Evolutionary conservation across 257 asterid species (phyloP), one percentile per base, ranked within the genome.

Genomic region (Rehmannia glutinosa): DNA sequence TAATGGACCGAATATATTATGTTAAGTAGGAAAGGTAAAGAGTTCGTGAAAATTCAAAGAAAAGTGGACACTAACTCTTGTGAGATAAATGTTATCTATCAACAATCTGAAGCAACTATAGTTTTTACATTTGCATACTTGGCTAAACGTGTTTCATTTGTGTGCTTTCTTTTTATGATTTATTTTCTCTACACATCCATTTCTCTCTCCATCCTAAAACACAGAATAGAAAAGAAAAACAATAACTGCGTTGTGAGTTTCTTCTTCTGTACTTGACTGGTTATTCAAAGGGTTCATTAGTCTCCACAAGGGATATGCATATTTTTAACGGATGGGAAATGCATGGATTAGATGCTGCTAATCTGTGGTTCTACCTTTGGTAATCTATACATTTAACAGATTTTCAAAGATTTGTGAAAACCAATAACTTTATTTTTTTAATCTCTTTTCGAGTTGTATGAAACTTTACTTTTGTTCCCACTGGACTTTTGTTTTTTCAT

Each of bases 331-430:
- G 65, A 52, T 52, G 62, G 70, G 64, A 64, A 71, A 70, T 33
- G 54, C 72, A 72, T 54, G 66, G 60, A 64, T 45, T 52, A 64
- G 53, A 56, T 64, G 72, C 72, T 72, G 77, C 77, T 61, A 55
- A 64, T 72, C 16, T 33, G 66, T 9, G 51, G 58, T 63, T 54
- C 67, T 30, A 17, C 32, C 24, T 60, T 62, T 74, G 74, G 78
- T 68, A 75, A 63, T 69, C 55, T 69, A 70, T 62, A 64, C 30
- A 25, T 62, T 54, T 27, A 58, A 53, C 68, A 54, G 62, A 68
- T 16, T 19, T 11, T 28, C 51, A 49, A 38, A 58, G 38, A 73
- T 8, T 46, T 19, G 7, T 17, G 53, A 45, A 62, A 8, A 33
- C 33, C 17, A 28, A 16, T 12, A 38, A 8, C 12, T 68, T 42